Percentiles rank a stretch among this genome's conserved stretches.
phyloP scores from a whole-genome alignment of 352 stramenopile genomes.

The Pilasporangium apinafurcum region DNA sequence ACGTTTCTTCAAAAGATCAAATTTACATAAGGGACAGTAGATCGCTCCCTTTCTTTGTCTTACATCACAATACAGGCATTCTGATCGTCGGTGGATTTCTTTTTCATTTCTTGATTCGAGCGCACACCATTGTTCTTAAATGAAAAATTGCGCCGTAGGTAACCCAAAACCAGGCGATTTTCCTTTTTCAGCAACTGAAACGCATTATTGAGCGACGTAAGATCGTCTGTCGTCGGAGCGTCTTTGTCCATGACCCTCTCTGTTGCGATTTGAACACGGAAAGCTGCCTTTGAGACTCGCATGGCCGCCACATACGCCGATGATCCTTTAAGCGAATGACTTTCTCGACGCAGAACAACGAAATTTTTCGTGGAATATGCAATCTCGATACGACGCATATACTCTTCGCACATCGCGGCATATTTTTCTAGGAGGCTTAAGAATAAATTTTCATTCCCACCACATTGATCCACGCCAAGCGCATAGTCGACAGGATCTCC shows the following conservation, averaged over 20 bases:
- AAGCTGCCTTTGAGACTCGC: constrained; percentile 77
- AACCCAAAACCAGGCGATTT: constrained; percentile 66
- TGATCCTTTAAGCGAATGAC: constrained; percentile 84
- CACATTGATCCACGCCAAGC: constrained; percentile 75
- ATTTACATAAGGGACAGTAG: too few relatives aligned
- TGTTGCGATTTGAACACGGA: constrained; percentile 70
- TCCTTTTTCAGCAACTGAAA: constrained; percentile 67
- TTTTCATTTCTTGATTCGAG: constrained; percentile 14
- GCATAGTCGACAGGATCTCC: constrained; percentile 80
- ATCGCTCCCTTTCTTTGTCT: background rate
- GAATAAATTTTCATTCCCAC: constrained; percentile 77
- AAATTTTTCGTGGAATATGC: constrained; percentile 48
- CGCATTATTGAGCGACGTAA: constrained; percentile 27
- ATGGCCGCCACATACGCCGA: constrained; percentile 80
- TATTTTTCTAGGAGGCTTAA: constrained; percentile 81
- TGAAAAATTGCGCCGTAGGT: constrained; percentile 78
- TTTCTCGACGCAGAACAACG: constrained; percentile 61
- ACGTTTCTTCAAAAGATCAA: too few relatives aligned
- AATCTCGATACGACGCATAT: constrained; percentile 71
- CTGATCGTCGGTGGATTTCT: constrained; percentile 30
- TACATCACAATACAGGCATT: constrained; percentile 72
- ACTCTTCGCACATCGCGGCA: constrained; percentile 55
- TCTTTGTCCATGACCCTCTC: constrained; percentile 68
- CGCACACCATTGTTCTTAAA: constrained; percentile 38
- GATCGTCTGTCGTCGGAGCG: constrained; percentile 19